Evolutionary conservation across 768 basidiomycete genomes (phyloP).

Genomic region (Suillus sp.): DNA sequence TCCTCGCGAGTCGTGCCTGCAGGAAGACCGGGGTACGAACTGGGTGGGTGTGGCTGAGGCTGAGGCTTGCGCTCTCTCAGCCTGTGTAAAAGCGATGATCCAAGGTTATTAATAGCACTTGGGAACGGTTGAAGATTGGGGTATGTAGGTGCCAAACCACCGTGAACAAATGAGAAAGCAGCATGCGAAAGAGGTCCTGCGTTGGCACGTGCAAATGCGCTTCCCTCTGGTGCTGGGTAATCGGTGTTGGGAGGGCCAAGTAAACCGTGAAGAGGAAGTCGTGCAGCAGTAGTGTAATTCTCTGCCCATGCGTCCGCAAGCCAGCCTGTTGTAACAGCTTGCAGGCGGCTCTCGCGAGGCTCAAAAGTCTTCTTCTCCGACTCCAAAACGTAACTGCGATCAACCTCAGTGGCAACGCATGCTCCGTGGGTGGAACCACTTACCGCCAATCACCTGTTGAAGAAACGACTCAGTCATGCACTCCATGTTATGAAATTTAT

Average conservation of each 20-base stretch:
- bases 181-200: conserved; percentile 65
- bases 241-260: conserved; percentile 69
- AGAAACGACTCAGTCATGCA: conserved; percentile 13
- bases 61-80: conserved; percentile 66
- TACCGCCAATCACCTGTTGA: conserved; percentile 83
- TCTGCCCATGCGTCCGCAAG: conserved; percentile 82
- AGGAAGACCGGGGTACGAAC: conserved; percentile 75
- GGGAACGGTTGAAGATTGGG: conserved; percentile 80
- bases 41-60: conserved; percentile 77
- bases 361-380: conserved; percentile 86
- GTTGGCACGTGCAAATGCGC: conserved; percentile 34
- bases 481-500: conserved; percentile 8
- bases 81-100: conserved; percentile 66
- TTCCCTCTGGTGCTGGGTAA: conserved; percentile 44
- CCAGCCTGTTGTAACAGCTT: conserved; percentile 70
- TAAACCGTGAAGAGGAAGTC: conserved; percentile 76
- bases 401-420: conserved; percentile 13
- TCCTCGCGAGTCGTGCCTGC: conserved; percentile 65
- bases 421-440: conserved; percentile 17
- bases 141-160: conserved; percentile 82
- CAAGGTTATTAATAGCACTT: conserved; percentile 75
- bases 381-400: conserved; percentile 75
- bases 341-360: conserved; percentile 66
- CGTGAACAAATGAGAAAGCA: conserved; percentile 92
- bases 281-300: conserved; percentile 82